Conservation (phyloP, 306 rosid genomes). For the Fagus crenata region DNA sequence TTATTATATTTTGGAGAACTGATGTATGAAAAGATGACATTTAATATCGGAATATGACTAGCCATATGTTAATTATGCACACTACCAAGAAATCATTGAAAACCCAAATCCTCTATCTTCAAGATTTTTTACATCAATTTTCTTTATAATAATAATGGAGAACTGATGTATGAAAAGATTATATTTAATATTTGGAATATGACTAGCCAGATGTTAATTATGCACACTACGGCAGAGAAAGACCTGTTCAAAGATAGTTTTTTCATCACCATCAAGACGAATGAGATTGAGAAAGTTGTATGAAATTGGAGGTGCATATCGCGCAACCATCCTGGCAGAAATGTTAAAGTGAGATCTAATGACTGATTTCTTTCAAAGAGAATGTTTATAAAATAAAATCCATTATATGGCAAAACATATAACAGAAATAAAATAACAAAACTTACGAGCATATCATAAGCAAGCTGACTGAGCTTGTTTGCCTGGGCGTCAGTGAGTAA, state of each 20-base stretch:
- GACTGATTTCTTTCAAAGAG: conserved; percentile 10
- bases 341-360: conserved; percentile 11
- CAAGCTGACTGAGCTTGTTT: conserved; percentile 94
- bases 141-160: neutral
- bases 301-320: conserved; percentile 95
- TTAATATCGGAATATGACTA: no score
- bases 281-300: conserved; percentile 95
- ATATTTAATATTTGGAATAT: conserved; percentile 11
- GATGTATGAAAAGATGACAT: conserved; percentile 7
- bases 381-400: neutral
- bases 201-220: conserved; percentile 3
- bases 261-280: conserved; percentile 49
- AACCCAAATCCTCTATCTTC: neutral
- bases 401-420: neutral
- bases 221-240: conserved; percentile 23
- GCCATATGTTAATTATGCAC: no score
- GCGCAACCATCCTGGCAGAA: conserved; percentile 81
- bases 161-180: conserved; percentile 10
- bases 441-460: conserved; percentile 98
- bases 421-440: conserved; percentile 1
- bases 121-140: neutral
- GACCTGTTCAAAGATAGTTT: conserved; percentile 82
- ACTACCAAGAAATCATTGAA: neutral
- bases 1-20: no score
- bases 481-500: conserved; percentile 88